Evolutionary conservation across 2,329 filamentous ascomycete species (phyloP), one percentile per base, ranked within the genome.

Genomic region (Sordariomycetes sp.): DNA sequence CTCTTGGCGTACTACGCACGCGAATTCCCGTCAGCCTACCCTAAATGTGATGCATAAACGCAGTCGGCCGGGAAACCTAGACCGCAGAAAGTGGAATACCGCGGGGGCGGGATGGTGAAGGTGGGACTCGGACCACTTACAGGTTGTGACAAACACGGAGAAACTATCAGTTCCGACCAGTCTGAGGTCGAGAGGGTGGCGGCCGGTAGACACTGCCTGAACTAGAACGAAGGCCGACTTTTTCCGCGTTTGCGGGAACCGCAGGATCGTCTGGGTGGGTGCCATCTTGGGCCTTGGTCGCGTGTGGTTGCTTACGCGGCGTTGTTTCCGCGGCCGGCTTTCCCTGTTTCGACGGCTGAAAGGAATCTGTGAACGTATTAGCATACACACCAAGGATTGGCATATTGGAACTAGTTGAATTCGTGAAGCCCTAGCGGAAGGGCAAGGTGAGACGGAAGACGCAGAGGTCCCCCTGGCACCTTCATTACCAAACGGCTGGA

Each of bases 161-260:
- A 80, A 77, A 58, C 83, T 82, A 65, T 91, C 87, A 34, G 87
- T 90, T 37, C 80, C 87, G 37, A 86, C 76, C 34, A 91, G 70
- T 66, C 83, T 84, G 53, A 89, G 69, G 68, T 90, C 85, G 34
- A 90, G 72, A 1, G 78, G 76, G 59, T 75, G 76, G 40, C 74
- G 71, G 43, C 73, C 74, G 58, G 70, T 77, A 24, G 79, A 72
- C 2, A 75, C 74, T 59, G 85, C 79, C 64, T 88, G 78, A 20
- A 88, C 66, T 24, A 91, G 75, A 34, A 89, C 77, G 62, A 79
- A 83, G 18, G 74, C 70, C 53, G 75, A 72, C 53, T 77, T 72
- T 59, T 73, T 71, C 59, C 80, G 79, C 50, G 78, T 79, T 63
- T 84, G 78, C 60, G 78, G 74, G 62, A 90, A 74, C 61, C 81